Percentiles rank a stretch among this genome's conserved stretches.
phyloP scores from a whole-genome alignment of 305 asterid species.

The Caryopteris hybrid region DNA sequence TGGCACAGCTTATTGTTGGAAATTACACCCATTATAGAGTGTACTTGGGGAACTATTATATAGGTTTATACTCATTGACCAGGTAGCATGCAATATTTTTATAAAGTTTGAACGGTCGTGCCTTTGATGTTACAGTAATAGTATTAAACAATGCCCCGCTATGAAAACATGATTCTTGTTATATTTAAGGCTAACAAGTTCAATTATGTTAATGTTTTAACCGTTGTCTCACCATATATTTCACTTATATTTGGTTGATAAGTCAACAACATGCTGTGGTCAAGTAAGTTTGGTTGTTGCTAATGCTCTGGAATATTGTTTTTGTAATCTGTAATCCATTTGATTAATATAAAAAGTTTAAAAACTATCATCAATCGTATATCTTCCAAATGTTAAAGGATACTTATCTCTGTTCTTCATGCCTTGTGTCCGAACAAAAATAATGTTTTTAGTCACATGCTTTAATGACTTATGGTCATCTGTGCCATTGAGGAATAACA shows the following conservation, averaged over 20 bases:
- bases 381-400: neutral
- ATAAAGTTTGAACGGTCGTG: neutral
- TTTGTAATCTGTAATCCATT: neutral
- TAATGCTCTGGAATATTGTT: neutral
- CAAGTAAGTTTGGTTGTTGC: no score
- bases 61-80: neutral
- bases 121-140: neutral
- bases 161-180: neutral
- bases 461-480: neutral
- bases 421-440: neutral
- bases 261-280: neutral
- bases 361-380: neutral
- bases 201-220: neutral
- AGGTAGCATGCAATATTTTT: neutral
- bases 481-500: conserved; percentile 3
- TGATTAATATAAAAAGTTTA: neutral
- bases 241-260: neutral
- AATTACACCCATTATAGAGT: neutral
- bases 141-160: neutral
- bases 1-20: neutral
- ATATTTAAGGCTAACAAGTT: neutral
- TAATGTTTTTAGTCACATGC: neutral
- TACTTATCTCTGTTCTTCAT: neutral
- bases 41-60: neutral
- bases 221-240: neutral